Conservation (phyloP, 2,329 filamentous ascomycete genomes). For the Leptosphaerulina australis region DNA sequence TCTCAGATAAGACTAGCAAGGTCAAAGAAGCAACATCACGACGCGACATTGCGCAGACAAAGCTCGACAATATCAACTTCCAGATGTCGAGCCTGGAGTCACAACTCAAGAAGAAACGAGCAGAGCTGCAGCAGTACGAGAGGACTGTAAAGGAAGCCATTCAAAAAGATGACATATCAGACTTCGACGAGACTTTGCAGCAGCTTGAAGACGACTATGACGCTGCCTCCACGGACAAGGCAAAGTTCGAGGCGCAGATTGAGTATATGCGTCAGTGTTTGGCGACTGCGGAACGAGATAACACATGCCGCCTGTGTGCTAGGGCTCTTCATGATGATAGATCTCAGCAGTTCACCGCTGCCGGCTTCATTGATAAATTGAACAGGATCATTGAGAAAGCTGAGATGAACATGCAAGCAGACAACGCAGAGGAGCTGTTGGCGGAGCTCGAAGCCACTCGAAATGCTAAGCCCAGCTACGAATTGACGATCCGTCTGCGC, state of each 20-base stretch:
- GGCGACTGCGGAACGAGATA: conserved; percentile 67
- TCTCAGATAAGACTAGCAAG: conserved; percentile 63
- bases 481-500: conserved; percentile 73
- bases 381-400: conserved; percentile 60
- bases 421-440: conserved; percentile 67
- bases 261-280: conserved; percentile 75
- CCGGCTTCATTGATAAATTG: conserved; percentile 70
- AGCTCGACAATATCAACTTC: conserved; percentile 78
- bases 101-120: conserved; percentile 67
- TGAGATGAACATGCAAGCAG: conserved; percentile 63
- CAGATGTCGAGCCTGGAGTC: conserved; percentile 69
- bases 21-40: conserved; percentile 70
- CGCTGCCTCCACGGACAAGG: conserved; percentile 65
- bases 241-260: conserved; percentile 70
- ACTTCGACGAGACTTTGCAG: conserved; percentile 60
- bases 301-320: conserved; percentile 77
- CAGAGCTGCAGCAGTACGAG: conserved; percentile 67
- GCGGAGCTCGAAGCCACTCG: conserved; percentile 66
- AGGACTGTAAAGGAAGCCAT: conserved; percentile 64
- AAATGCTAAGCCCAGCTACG: conserved; percentile 64
- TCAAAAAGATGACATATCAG: conserved; percentile 43
- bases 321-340: conserved; percentile 66
- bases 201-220: conserved; percentile 60
- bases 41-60: conserved; percentile 72
- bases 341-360: conserved; percentile 58